Base-by-base conservation (phyloP, 768 basidiomycete genomes). In the Kwoniella heveanensis region DNA sequence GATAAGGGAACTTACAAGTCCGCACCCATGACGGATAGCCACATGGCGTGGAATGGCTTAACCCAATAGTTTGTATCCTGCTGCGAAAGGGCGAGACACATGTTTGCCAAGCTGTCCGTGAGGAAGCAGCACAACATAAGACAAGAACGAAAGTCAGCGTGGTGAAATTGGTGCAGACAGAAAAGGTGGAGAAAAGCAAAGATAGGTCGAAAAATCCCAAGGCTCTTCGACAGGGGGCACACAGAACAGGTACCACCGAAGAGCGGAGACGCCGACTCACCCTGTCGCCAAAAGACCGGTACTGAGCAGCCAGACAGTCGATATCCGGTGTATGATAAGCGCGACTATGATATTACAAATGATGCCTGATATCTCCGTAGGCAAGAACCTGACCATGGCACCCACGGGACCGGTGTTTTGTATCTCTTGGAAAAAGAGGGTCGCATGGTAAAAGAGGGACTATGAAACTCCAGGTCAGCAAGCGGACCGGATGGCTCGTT, bases 231-330 rank as follows among this genome's bases (percentile, higher is more conserved):
- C n/a, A n/a, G n/a, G n/a, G n/a, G n/a, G n/a, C n/a, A n/a, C n/a
- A n/a, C n/a, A n/a, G n/a, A n/a, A n/a, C n/a, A n/a, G n/a, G n/a
- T n/a, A n/a, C n/a, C n/a, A n/a, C n/a, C n/a, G n/a, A n/a, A n/a
- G n/a, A n/a, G n/a, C n/a, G n/a, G n/a, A n/a, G n/a, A n/a, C n/a
- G n/a, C n/a, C n/a, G n/a, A n/a, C 76, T 65, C 62, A 77, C 76
- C 69, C 76, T 17, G 76, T 77, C 1, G 73, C 67, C n/a, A 79
- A 37, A 6, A 71, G 66, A 36, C 78, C 79, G 27, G 69, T 37
- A 46, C 66, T 50, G 59, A 80, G 60, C 27, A 80, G 60, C 66
- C 67, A 64, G 37, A 78, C 74, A 1, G 76, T 76, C 6, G 70
- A 58, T 13, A 80, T 74, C 22, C 60, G 51, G 17, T 66, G 54